Evolutionary conservation across 441 rosid species (phyloP), one percentile per base, ranked within the genome.

Genomic region (Metrosideros polymorpha): DNA sequence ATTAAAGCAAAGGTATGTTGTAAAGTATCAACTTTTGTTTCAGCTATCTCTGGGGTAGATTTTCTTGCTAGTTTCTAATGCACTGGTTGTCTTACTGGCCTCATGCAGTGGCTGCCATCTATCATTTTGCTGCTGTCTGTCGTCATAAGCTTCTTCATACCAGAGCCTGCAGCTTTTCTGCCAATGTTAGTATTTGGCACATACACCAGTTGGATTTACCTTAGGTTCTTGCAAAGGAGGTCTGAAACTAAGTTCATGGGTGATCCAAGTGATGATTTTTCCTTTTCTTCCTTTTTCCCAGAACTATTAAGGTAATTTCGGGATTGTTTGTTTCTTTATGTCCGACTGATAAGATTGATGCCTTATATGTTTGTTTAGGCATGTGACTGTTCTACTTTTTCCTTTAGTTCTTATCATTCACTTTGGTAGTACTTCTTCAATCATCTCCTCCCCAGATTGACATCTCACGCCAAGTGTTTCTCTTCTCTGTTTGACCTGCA

Each of bases 71-170:
- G 83, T n/a, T 25, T 50, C 27, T 57, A 71, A 71, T 22, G 79
- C 79, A 39, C 49, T 22, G 79, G 5, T 71, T 35, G 1, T 42
- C 84, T 55, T 9, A 27, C 75, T 52, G 47, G 42, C 35, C 82
- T 51, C 32, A n/a, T 93, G 92, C 95, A 98, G 99, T 98, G 99
- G 99, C 90, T 96, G 88, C 98, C 99, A 85, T 96, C 98, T 43
- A 82, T 96, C 86, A 83, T 92, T 91, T 90, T 98, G 82, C 63
- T 93, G 90, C 43, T 96, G 86, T 92, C 99, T 66, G 88, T 92
- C 89, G 95, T 89, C 75, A 55, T 91, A 86, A 95, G 99, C 93
- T 95, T 95, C 93, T 96, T 98, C 87, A 94, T 93, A 29, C 84
- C 92, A 82, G 92, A 95, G 85, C 93, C 97, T 71, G 94, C 94